Percentiles rank a stretch among this genome's conserved stretches.
phyloP scores from a whole-genome alignment of 345 rosid genomes.

The Corymbia maculata region DNA sequence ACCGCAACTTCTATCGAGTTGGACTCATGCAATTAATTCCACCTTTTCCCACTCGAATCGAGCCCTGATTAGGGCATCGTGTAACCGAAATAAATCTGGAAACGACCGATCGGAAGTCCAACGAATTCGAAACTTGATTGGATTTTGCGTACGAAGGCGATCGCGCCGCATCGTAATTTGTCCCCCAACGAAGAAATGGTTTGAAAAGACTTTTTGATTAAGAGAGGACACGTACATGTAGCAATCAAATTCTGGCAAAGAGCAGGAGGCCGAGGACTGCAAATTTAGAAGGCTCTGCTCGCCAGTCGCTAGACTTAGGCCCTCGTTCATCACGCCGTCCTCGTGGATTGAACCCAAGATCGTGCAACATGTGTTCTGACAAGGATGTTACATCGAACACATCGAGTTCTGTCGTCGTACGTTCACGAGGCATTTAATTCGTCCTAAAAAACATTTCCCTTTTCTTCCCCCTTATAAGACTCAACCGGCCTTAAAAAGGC shows the following conservation, averaged over 20 bases:
- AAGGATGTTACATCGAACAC: not conserved
- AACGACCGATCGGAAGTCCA: not conserved
- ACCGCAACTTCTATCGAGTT: not conserved
- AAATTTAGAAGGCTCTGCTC: not conserved
- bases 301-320: accelerated
- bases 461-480: not conserved
- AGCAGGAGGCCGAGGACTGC: not conserved
- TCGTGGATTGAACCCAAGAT: not conserved
- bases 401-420: not conserved
- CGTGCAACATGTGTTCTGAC: not conserved
- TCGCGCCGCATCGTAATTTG: not conserved
- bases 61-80: not conserved
- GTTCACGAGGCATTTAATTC: not conserved
- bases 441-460: not conserved
- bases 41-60: not conserved
- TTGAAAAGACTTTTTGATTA: not conserved
- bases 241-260: not conserved
- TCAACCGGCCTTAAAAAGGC: not conserved
- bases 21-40: not conserved
- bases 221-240: accelerated
- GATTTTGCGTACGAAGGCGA: not conserved
- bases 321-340: not conserved
- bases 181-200: not conserved
- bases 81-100: not conserved
- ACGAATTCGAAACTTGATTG: not conserved